Evolutionary conservation across 495 filamentous ascomycete species (phyloP), one percentile per base, ranked within the genome.

Genomic region (Penicillium ucsense): DNA sequence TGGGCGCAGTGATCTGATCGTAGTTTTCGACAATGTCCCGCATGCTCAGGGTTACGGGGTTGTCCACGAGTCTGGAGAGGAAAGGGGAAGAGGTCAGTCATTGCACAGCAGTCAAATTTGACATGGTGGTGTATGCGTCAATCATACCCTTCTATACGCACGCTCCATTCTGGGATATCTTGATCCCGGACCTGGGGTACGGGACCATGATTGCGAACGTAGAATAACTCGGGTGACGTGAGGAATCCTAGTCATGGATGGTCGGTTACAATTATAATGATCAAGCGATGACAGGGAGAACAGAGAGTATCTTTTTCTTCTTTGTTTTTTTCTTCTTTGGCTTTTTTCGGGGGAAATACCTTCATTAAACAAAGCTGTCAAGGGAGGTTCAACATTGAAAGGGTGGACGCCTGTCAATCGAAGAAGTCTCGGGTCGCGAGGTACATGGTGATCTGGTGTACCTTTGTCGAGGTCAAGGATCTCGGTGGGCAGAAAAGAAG

Each of bases 181-280:
- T 78, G 71, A 54, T 94, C 87, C 6, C 72, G 70, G 6, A 95
- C 86, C 29, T 76, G 61, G 3, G 91, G 91, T 5, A 96, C 91
- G 0, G 86, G 73, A 6, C 91, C 91, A 74, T 97, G 91, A 47
- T 96, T 97, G 51, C 91, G 71, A n/a, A 97, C 91, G 63, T 92
- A 97, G 68, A 95, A 94, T 2, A 97, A 71, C 52, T 95, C 87
- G n/a, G 88, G 84, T 27, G 83, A 84, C 4, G 91, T 97, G 35
- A 97, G 71, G 62, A 95, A 97, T 4, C 83, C 83, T 75, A 46
- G 6, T 8, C 35, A 20, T 20, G 20, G 20, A 20, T 20, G 20
- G 20, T 20, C 20, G 2, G 20, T 20, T 20, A 20, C 20, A 20
- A 20, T 20, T 20, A 20, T 20, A 20, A 20, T 20, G 20, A 20